Percentiles rank a stretch among this genome's conserved stretches.
phyloP scores from a whole-genome alignment of 2,329 filamentous ascomycete species.

The Nectriaceae sp. region DNA sequence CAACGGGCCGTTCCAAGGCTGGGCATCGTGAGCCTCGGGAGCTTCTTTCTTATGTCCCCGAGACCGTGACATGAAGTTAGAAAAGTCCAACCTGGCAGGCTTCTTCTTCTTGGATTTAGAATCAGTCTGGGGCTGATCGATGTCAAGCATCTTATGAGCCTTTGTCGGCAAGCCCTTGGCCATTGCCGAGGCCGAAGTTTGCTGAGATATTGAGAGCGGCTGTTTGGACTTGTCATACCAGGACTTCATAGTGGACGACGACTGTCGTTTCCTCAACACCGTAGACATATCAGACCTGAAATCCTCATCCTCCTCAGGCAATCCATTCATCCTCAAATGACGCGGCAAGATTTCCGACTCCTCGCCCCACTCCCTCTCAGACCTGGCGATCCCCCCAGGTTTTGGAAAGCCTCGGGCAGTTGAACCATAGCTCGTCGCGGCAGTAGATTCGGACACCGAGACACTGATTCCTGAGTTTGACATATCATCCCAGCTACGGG shows the following conservation, averaged over 20 bases:
- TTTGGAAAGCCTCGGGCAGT: slow-evolving; percentile 3
- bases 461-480: slow-evolving; percentile 25
- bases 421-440: slow-evolving; percentile 11
- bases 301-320: slow-evolving; percentile 25
- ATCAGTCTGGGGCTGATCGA: slow-evolving; percentile 36
- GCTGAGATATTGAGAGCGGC: slow-evolving; percentile 58
- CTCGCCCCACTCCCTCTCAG: slow-evolving; percentile 25
- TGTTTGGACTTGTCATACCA: slow-evolving; percentile 60
- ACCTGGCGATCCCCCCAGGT: slow-evolving; percentile 5
- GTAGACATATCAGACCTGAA: slow-evolving; percentile 44
- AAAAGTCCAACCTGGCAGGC: slow-evolving; percentile 52
- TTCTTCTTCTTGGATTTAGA: slow-evolving; percentile 39
- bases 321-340: slow-evolving; percentile 18
- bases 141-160: slow-evolving; percentile 47
- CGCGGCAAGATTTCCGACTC: slow-evolving; percentile 29
- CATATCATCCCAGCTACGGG: slow-evolving; percentile 20
- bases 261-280: slow-evolving; percentile 48
- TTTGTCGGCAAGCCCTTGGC: slow-evolving; percentile 56
- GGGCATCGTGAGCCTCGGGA: neutral
- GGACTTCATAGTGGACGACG: slow-evolving; percentile 56
- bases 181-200: slow-evolving; percentile 60
- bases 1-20: slow-evolving; percentile 31
- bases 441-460: slow-evolving; percentile 14
- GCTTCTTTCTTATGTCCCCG: slow-evolving; percentile 29
- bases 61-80: slow-evolving; percentile 41